These are phyloP conservation scores for Arachis hypogaea DNA, from an alignment of 306 rosid species.

Conservation along the genomic window DNA sequence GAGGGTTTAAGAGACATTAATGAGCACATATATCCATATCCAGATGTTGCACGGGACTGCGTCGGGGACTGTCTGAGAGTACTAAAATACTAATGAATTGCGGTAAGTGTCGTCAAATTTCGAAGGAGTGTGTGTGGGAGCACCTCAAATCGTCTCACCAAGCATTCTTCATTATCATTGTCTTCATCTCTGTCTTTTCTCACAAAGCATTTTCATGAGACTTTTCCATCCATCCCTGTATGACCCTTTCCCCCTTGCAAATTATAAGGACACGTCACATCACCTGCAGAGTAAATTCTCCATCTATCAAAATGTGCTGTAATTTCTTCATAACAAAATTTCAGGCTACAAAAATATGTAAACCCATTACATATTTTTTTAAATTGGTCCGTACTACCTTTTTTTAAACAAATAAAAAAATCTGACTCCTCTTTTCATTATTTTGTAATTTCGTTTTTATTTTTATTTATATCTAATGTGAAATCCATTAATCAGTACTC, in stretches of 20 bases:
- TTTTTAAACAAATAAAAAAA: too few species aligned
- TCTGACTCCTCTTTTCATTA: too few species aligned
- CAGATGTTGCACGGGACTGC: not conserved
- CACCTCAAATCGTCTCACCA: constrained; percentile 17
- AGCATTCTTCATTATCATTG: not conserved
- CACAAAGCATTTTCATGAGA: constrained; percentile 28
- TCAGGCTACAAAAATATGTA: too few species aligned
- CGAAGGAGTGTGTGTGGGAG: not conserved
- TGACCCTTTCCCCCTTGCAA: constrained; percentile 21
- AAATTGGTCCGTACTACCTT: too few species aligned
- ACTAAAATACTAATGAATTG: not conserved
- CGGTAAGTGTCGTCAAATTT: too few species aligned
- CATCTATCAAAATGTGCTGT: constrained; percentile 18
- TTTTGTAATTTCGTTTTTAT: too few species aligned
- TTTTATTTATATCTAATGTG: too few species aligned
- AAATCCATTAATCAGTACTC: too few species aligned
- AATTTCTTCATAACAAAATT: not conserved
- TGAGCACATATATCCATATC: not conserved
- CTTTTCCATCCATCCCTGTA: not conserved
- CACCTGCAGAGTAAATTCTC: not conserved
- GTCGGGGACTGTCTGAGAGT: not conserved
- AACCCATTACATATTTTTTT: too few species aligned
- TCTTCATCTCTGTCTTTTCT: not conserved
- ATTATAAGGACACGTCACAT: constrained; percentile 40
- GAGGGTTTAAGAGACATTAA: constrained; percentile 12